Conservation (phyloP, 208 protist genomes). For the Leishmania tropica region DNA sequence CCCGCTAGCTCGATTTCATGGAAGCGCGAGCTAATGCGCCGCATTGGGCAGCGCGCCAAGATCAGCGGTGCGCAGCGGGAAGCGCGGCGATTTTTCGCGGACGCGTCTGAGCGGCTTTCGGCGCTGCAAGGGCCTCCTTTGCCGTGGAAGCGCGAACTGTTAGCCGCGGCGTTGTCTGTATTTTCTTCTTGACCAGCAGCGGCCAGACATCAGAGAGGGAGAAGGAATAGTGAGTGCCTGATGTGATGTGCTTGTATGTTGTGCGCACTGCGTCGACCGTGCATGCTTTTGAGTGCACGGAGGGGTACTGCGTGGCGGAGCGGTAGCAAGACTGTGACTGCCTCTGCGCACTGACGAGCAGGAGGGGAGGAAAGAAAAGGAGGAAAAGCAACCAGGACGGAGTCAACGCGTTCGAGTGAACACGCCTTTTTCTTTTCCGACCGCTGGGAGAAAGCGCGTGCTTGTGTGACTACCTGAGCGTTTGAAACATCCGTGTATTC, state of each 20-base stretch:
- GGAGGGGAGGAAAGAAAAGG: neutral
- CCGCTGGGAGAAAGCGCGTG: neutral
- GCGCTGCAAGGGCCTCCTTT: neutral
- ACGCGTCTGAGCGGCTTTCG: conserved; percentile 13
- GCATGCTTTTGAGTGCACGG: neutral
- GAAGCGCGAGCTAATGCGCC: conserved; percentile 24
- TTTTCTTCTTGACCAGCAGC: conserved; percentile 8
- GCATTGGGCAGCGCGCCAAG: conserved; percentile 15
- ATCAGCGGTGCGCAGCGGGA: conserved; percentile 3
- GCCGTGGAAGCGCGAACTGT: conserved; percentile 29
- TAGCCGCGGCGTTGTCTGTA: conserved; percentile 15
- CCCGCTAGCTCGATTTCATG: conserved; percentile 25
- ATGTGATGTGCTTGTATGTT: neutral
- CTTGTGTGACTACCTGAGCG: neutral
- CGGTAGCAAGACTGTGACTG: neutral
- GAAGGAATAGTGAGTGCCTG: neutral
- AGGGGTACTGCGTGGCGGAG: neutral
- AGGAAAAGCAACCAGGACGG: neutral
- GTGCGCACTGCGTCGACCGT: neutral
- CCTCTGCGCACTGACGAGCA: neutral
- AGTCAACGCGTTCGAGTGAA: neutral
- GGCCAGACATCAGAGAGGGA: neutral
- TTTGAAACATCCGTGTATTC: neutral
- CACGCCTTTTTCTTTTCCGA: neutral
- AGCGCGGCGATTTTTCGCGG: conserved; percentile 23